Base-by-base conservation (phyloP, 805 yeast genomes). In the Ogataea wickerhamii region DNA sequence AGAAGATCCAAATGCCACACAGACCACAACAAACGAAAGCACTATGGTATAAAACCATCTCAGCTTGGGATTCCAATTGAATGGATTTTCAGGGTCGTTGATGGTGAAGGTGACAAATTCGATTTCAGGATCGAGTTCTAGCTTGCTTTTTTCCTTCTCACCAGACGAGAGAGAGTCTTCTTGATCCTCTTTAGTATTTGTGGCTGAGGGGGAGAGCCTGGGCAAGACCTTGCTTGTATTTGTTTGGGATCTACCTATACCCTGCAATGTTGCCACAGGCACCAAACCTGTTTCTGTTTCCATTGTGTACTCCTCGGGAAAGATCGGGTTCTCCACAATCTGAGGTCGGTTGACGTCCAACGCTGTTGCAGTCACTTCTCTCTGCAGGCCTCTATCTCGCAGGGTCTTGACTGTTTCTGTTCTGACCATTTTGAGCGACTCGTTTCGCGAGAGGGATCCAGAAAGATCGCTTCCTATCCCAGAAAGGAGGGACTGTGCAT, bases 1-100 rank as follows among this genome's bases (percentile, higher is more conserved):
- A 2, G 96, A 83, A 4, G 96, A 86, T 28, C 96, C 96, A 59
- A 86, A 88, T 2, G 97, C 97, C 21, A 91, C 96, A 53, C 87
- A 76, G 40, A 89, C 80, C 35, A 89, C 96, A 45, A 85, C 70
- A 22, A 77, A 48, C 2, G 96, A 79, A 18, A 86, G 67, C 7
- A 80, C 47, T 21, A 82, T 56, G 0, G 97, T 87, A 56, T 82
- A 85, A 1, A 60, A 3, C 86, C 89, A 80, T 56, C 78, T 76
- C 17, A 59, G 38, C 46, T 51, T 48, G 22, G 66, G 38, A 18
- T 73, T 64, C 97, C 97, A 88, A 61, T 88, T 88, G 55, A 80
- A 82, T 20, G 97, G 97, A 62, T 89, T 89, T 51, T 78, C 91
- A 0, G 95, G 94, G 59, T 89, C 98, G 45, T 76, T 74, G 14